Evolutionary conservation across 1,284 basidiomycete species (phyloP).

Genomic region (Heterobasidion irregulare): DNA sequence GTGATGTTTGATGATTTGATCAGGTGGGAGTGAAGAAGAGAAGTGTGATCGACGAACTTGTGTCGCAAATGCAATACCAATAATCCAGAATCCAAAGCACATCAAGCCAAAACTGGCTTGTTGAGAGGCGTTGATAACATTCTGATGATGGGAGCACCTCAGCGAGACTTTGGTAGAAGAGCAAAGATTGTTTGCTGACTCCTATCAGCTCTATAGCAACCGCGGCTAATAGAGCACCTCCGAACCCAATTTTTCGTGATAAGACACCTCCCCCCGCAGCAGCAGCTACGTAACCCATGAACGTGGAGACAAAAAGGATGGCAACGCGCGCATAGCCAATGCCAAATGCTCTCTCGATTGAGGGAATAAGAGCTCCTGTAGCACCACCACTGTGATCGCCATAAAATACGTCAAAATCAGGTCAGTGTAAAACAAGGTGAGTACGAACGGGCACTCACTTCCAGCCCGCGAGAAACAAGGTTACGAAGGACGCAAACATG

Average conservation of each 20-base stretch:
- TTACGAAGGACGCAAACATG: neutral
- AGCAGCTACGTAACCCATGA: neutral
- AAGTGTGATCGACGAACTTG: neutral
- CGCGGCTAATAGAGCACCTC: constrained; percentile 18
- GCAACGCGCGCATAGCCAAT: neutral
- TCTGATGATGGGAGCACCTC: constrained; percentile 12
- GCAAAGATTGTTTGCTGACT: constrained; percentile 11
- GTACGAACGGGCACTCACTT: neutral
- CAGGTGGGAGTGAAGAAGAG: neutral
- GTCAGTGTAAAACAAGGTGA: neutral
- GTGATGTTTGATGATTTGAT: constrained; percentile 2
- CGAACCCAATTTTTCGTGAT: constrained; percentile 10
- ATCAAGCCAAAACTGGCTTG: constrained; percentile 20
- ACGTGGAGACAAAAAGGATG: neutral
- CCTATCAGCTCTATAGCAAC: constrained; percentile 20
- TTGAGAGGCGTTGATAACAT: constrained; percentile 24
- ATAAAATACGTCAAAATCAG: neutral
- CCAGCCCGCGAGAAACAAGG: neutral
- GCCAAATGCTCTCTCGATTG: neutral
- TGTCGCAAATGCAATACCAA: constrained; percentile 20
- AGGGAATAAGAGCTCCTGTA: neutral
- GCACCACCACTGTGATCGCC: neutral
- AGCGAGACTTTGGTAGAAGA: neutral
- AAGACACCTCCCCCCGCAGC: neutral
- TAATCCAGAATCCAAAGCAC: constrained; percentile 24